Conservation (phyloP, 192 early-diverging fungal species). For the Kappamyces sp. region DNA sequence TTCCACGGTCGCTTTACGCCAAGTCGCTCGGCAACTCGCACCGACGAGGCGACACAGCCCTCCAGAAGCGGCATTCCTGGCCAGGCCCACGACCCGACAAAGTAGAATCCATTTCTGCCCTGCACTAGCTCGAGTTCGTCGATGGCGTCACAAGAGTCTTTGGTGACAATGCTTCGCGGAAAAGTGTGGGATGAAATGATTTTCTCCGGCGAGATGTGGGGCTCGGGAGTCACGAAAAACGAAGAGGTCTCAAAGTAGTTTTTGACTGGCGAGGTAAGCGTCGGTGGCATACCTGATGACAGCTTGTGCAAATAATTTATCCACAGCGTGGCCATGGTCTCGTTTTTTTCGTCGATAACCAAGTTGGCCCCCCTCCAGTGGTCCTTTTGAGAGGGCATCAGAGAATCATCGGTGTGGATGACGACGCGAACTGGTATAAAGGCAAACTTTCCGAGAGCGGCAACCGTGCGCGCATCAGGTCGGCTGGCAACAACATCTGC, state of each 20-base stretch:
- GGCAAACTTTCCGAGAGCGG: slow-evolving; percentile 29
- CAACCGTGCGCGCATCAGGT: slow-evolving; percentile 3
- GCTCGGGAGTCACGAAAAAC: slow-evolving; percentile 11
- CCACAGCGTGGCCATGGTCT: slow-evolving; percentile 15
- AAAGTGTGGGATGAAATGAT: slow-evolving; percentile 4
- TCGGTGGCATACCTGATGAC: slow-evolving; percentile 5
- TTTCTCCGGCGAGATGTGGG: slow-evolving; percentile 9
- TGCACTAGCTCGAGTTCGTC: slow-evolving; percentile 28
- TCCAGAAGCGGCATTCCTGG: slow-evolving; percentile 47
- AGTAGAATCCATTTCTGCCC: slow-evolving; percentile 33
- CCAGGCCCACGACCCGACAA: slow-evolving; percentile 44
- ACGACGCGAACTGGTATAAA: slow-evolving; percentile 40
- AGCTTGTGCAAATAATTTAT: slow-evolving; percentile 7
- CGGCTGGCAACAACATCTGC: not conserved
- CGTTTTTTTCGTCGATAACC: slow-evolving; percentile 17
- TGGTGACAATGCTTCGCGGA: slow-evolving; percentile 33
- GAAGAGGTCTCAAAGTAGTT: slow-evolving; percentile 10
- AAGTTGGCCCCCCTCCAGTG: slow-evolving; percentile 47
- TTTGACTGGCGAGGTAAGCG: not conserved
- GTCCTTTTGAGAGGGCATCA: slow-evolving; percentile 32
- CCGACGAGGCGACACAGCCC: slow-evolving; percentile 47
- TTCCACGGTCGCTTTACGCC: not conserved
- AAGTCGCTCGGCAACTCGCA: slow-evolving; percentile 20
- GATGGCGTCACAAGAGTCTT: slow-evolving; percentile 22
- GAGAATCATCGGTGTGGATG: slow-evolving; percentile 38